Evolutionary conservation across 306 rosid species (phyloP).

Genomic region (Vigna radiata): DNA sequence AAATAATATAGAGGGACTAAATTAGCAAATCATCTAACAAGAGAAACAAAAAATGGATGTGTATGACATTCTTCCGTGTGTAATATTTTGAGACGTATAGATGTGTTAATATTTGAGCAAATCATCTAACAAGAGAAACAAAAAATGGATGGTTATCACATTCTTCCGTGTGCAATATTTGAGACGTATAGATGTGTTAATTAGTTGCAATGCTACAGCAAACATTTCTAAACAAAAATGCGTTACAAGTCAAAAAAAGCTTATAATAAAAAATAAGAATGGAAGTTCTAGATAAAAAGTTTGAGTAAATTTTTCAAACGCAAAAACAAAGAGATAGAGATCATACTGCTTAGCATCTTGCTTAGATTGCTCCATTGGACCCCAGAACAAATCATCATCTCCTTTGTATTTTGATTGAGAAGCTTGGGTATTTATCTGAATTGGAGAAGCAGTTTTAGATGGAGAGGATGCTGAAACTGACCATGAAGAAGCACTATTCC

Average conservation of each 20-base stretch:
- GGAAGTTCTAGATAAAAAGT: neutral
- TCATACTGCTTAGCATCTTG: conserved; percentile 83
- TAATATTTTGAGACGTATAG: neutral
- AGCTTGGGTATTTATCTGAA: conserved; percentile 55
- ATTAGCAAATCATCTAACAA: neutral
- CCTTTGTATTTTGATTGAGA: conserved; percentile 70
- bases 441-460: conserved; percentile 70
- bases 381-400: conserved; percentile 97
- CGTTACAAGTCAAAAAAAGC: neutral
- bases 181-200: neutral
- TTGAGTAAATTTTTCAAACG: conserved; percentile 11
- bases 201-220: neutral
- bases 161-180: neutral
- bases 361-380: conserved; percentile 81
- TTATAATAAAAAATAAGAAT: neutral
- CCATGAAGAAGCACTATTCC: conserved; percentile 63
- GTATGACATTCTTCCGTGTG: neutral
- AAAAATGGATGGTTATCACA: neutral
- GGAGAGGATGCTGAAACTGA: conserved; percentile 82
- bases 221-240: neutral
- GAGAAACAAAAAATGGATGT: no score
- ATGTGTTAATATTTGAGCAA: no score
- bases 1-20: no score
- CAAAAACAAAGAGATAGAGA: conserved; percentile 28
- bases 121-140: neutral